Percentiles rank a stretch among this genome's conserved stretches.
phyloP scores from a whole-genome alignment of 2,329 filamentous ascomycete species.

The Cytospora chrysosperma region DNA sequence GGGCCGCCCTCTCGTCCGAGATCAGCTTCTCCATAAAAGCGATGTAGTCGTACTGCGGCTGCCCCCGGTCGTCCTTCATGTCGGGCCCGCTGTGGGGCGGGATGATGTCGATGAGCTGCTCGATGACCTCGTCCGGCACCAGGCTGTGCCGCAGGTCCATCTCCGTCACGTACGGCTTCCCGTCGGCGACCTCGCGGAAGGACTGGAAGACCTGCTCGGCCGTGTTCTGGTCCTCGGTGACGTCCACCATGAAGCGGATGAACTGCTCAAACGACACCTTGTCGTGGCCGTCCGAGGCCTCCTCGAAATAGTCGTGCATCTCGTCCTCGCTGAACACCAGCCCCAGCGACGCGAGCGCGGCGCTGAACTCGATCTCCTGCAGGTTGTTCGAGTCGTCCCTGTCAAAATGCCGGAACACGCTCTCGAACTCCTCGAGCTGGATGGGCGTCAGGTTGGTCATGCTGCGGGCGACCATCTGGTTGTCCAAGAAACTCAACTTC shows the following conservation, averaged over 20 bases:
- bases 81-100: constrained; percentile 82
- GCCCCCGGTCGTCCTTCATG: constrained; percentile 76
- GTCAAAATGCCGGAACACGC: constrained; percentile 97
- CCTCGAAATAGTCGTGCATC: constrained; percentile 93
- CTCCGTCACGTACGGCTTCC: constrained; percentile 98
- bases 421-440: constrained; percentile 97
- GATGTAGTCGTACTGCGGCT: constrained; percentile 93
- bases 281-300: constrained; percentile 76
- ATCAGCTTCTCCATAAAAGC: constrained; percentile 93
- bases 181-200: constrained; percentile 95
- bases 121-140: constrained; percentile 95
- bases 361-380: constrained; percentile 92
- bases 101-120: constrained; percentile 85
- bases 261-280: constrained; percentile 97
- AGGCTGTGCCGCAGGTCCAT: constrained; percentile 93
- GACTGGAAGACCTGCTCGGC: constrained; percentile 98
- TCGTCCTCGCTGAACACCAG: constrained; percentile 96
- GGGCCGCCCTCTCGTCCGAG: constrained; percentile 34
- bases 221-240: constrained; percentile 98
- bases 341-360: constrained; percentile 89
- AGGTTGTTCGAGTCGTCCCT: constrained; percentile 87
- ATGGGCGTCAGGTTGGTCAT: constrained; percentile 99
- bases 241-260: constrained; percentile 98
- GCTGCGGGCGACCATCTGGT: constrained; percentile 95
- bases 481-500: constrained; percentile 94